Conservation (phyloP, 768 basidiomycete species). For the Tulasnella sp. region DNA sequence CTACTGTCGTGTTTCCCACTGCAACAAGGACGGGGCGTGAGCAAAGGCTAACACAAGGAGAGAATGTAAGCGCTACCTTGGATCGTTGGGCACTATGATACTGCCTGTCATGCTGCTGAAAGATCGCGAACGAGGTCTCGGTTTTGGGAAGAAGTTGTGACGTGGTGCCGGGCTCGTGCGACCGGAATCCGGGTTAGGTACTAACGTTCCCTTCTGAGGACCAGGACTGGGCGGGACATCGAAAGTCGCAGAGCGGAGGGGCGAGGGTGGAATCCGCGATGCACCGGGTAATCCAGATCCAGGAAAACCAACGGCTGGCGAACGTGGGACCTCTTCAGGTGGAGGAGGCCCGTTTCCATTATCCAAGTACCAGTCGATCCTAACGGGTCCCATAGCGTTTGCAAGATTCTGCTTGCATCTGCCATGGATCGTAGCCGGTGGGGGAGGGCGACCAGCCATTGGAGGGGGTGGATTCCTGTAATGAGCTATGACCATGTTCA, state of each 20-base stretch:
- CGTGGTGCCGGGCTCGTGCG: constrained; percentile 43
- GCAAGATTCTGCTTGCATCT: constrained; percentile 24
- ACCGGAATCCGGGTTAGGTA: neutral
- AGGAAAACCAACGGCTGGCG: neutral
- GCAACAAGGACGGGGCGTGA: neutral
- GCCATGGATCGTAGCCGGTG: constrained; percentile 21
- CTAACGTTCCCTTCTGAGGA: neutral
- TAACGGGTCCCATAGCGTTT: constrained; percentile 28
- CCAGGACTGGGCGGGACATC: constrained; percentile 22
- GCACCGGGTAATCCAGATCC: neutral
- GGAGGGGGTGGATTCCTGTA: neutral
- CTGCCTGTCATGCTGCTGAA: neutral
- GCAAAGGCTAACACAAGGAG: neutral
- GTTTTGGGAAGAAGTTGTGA: constrained; percentile 58
- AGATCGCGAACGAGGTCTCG: neutral
- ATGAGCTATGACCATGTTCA: constrained; percentile 24
- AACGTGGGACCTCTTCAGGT: neutral
- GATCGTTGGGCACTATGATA: neutral
- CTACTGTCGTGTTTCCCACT: constrained; percentile 4
- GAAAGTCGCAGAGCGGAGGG: neutral
- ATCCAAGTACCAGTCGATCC: constrained; percentile 29
- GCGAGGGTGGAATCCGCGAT: neutral
- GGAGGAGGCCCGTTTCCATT: constrained; percentile 18
- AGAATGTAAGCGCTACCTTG: neutral
- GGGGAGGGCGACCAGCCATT: neutral